Base-by-base conservation (phyloP, 2,329 filamentous ascomycete species). In the Aureobasidium sp. region DNA sequence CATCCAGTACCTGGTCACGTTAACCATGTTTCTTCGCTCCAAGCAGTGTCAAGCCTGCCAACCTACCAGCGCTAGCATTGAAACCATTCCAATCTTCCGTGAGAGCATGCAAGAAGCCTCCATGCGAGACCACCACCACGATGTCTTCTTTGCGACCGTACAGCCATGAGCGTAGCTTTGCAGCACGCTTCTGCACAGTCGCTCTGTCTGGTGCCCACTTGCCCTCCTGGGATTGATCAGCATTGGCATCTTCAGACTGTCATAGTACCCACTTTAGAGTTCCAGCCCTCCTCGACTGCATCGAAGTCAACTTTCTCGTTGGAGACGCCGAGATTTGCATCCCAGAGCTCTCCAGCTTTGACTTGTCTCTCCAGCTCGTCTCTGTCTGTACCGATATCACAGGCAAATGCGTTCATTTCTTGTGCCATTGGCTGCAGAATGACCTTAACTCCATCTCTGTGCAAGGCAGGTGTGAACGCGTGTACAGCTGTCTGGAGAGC, bases 21-120 rank as follows among this genome's bases (percentile, higher is more conserved):
- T 20, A 57, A 14, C 8, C 6, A 36, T 12, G 9, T 7, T 11
- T 17, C 5, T 45, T 12, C 17, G 15, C 12, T n/a, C 3, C 22
- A 22, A 25, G 8, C 14, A 20, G 9, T 8, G 7, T 17, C 25
- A 3, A 7, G 4, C 17, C 5, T 14, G 27, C 14, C 29, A 6
- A 39, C 55, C n/a, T 14, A 58, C 55, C 55, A 17, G 29, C 22
- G 17, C 14, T 11, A 29, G 55, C 55, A 11, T 48, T 37, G 27
- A 58, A 81, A 47, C 85, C 87, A 57, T 84, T 79, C 84, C 87
- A 95, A 69, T 96, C 91, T 67, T 91, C 84, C 0, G 90, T 94
- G 66, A 96, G 76, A 69, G 90, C 95, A 73, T 96, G 91, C 69
- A 96, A 72, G 68, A 92, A 89, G 0, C 88, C 89, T 1, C 91